These are phyloP conservation scores for Eucalyptus tenuipes DNA, from an alignment of 345 rosid species.

Conservation along the genomic window DNA sequence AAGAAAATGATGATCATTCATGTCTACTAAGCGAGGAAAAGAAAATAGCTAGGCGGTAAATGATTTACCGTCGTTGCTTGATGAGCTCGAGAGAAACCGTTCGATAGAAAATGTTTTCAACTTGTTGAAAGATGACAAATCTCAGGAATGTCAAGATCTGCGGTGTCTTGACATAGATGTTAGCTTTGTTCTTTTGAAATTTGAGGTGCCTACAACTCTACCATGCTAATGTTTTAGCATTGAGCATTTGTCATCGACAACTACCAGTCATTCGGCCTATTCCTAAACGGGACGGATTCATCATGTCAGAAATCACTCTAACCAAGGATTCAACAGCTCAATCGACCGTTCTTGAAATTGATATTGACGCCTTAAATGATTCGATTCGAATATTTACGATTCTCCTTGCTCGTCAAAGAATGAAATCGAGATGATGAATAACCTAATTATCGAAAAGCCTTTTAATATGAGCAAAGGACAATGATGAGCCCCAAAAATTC, in stretches of 20 bases:
- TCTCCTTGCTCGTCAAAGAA: not conserved
- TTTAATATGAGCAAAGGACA: not conserved
- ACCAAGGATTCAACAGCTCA: not conserved
- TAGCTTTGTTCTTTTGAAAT: not conserved
- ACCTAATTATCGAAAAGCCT: not conserved
- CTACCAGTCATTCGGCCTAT: not conserved
- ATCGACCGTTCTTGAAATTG: not conserved
- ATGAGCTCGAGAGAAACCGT: not conserved
- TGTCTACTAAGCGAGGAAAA: not conserved
- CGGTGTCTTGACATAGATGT: not conserved
- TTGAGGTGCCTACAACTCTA: not conserved
- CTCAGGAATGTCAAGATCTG: not conserved
- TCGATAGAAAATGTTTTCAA: not conserved
- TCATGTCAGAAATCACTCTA: not conserved
- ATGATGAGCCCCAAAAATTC: not conserved
- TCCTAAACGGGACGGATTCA: fast-evolving
- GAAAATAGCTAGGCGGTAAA: not conserved
- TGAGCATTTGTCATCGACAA: not conserved
- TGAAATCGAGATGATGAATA: not conserved
- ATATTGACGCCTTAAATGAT: not conserved
- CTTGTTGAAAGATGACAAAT: not conserved
- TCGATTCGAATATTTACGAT: not conserved
- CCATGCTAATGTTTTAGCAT: not conserved
- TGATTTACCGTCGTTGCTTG: not conserved
- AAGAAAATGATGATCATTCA: not conserved